phyloP scores from a whole-genome alignment of 768 basidiomycete species.

The Macrocybe gigantea region DNA sequence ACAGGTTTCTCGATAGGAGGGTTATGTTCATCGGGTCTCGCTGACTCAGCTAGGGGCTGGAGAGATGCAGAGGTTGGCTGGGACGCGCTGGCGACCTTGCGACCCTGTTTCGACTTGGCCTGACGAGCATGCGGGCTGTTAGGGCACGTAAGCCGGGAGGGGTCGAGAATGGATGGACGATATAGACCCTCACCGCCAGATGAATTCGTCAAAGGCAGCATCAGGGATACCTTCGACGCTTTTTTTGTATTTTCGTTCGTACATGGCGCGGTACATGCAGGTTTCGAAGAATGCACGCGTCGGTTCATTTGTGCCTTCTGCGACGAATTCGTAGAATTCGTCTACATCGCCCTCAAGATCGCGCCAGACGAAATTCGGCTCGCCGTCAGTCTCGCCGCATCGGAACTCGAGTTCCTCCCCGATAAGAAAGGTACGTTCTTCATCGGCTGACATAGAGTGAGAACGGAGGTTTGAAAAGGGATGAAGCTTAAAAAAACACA shows the following conservation, averaged over 20 bases:
- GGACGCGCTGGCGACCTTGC: conserved; percentile 22
- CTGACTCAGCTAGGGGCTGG: background rate
- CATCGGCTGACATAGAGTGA: conserved; percentile 58
- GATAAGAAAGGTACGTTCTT: conserved; percentile 89
- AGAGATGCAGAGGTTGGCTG: conserved; percentile 9
- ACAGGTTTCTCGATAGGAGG: background rate
- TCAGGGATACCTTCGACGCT: conserved; percentile 67
- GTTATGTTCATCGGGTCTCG: background rate
- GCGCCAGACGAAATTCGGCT: conserved; percentile 85
- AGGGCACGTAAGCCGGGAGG: background rate
- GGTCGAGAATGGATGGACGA: background rate
- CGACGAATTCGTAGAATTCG: conserved; percentile 92
- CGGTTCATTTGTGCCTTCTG: conserved; percentile 69
- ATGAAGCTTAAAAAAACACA: background rate
- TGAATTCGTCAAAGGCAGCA: conserved; percentile 70
- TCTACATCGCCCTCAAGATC: conserved; percentile 89
- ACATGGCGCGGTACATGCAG: conserved; percentile 95
- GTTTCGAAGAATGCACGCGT: conserved; percentile 88
- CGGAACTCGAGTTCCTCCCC: conserved; percentile 88
- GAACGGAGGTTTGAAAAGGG: background rate
- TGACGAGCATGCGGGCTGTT: conserved; percentile 30
- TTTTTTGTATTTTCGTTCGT: conserved; percentile 81
- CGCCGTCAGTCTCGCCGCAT: conserved; percentile 64
- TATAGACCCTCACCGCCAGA: conserved; percentile 64
- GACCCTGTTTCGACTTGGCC: conserved; percentile 21